phyloP scores from a whole-genome alignment of 148 eudicot genomes.

The Limonium bicolor region DNA sequence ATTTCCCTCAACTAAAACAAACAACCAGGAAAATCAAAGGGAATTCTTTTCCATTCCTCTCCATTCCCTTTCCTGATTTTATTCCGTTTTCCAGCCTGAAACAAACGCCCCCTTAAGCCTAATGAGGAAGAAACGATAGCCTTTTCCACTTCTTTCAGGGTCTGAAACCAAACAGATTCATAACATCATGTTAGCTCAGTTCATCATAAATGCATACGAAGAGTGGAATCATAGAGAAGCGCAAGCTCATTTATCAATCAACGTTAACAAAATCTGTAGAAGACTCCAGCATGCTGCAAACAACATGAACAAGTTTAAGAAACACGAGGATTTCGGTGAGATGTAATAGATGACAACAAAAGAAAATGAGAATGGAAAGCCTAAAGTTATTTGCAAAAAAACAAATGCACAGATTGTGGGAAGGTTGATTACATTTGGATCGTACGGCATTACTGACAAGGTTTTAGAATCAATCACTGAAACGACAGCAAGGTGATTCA shows the following conservation, averaged over 20 bases:
- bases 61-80: too few relatives aligned
- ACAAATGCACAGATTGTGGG: too few relatives aligned
- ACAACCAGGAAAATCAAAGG: too few relatives aligned
- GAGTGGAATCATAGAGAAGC: too few relatives aligned
- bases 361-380: too few relatives aligned
- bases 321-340: neutral
- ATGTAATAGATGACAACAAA: too few relatives aligned
- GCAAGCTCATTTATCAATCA: too few relatives aligned
- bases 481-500: slow-evolving; percentile 66
- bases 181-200: neutral
- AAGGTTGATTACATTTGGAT: slow-evolving; percentile 59
- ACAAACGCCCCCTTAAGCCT: too few relatives aligned
- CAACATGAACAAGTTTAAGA: neutral
- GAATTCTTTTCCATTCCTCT: too few relatives aligned
- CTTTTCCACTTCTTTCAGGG: slow-evolving; percentile 68
- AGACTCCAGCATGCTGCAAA: neutral
- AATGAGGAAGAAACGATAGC: slow-evolving; percentile 79
- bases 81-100: too few relatives aligned
- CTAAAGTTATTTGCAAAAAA: neutral
- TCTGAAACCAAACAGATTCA: slow-evolving; percentile 23
- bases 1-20: too few relatives aligned
- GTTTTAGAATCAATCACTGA: slow-evolving; percentile 77
- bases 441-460: slow-evolving; percentile 67
- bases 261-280: too few relatives aligned
- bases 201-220: neutral